Evolutionary conservation across 2,329 filamentous ascomycete species (phyloP).

Genomic region (Aplosporella prunicola): DNA sequence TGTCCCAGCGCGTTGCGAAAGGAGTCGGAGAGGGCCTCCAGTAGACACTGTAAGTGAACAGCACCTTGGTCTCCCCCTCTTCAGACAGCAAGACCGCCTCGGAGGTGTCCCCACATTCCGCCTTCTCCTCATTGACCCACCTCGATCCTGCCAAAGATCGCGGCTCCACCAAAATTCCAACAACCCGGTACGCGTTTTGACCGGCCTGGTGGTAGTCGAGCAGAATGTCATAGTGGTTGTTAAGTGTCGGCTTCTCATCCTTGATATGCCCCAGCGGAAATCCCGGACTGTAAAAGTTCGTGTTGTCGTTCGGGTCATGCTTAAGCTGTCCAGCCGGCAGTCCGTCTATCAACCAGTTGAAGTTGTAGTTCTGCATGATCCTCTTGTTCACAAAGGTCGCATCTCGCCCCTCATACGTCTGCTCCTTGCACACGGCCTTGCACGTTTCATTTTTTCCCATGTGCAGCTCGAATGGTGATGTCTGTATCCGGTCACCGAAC

Average conservation of each 20-base stretch:
- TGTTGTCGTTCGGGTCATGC: conserved; percentile 63
- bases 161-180: conserved; percentile 83
- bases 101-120: conserved; percentile 51
- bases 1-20: conserved; percentile 98
- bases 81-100: conserved; percentile 55
- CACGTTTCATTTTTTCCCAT: conserved; percentile 86
- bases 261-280: conserved; percentile 59
- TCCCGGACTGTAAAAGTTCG: conserved; percentile 81
- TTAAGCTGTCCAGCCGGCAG: conserved; percentile 82
- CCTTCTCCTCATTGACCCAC: conserved; percentile 42
- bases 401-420: conserved; percentile 55
- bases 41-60: conserved; percentile 86
- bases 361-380: conserved; percentile 77
- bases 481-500: conserved; percentile 94
- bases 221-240: conserved; percentile 93
- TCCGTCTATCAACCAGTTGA: conserved; percentile 95
- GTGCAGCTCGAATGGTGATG: conserved; percentile 81
- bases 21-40: conserved; percentile 78
- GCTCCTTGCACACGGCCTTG: conserved; percentile 63
- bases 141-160: conserved; percentile 55
- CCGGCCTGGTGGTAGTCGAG: conserved; percentile 84
- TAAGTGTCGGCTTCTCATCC: conserved; percentile 51
- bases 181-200: conserved; percentile 68
- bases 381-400: conserved; percentile 72
- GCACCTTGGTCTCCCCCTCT: conserved; percentile 55